A percentile compares a stretch with the other conserved stretches of the same genome.
Evolutionary conservation across 1,139 yeast species (phyloP).

Genomic region (Geotrichum macrosporum): DNA sequence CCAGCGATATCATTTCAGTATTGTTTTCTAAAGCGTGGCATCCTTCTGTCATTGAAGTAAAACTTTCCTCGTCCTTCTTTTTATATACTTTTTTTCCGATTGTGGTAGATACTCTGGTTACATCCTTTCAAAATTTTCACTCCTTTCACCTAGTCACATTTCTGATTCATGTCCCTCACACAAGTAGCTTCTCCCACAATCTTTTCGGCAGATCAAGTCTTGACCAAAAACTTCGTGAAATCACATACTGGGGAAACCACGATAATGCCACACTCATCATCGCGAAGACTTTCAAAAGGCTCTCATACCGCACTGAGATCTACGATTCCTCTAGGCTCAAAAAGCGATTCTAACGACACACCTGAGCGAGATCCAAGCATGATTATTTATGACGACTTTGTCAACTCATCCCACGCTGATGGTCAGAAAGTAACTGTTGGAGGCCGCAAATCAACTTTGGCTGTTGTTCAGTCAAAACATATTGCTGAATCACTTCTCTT

Average conservation of each 20-base stretch:
- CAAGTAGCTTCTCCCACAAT: conserved; percentile 12
- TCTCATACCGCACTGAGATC: too few relatives aligned
- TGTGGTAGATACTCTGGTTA: neutral
- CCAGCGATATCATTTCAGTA: too few relatives aligned
- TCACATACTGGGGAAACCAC: neutral
- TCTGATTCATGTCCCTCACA: conserved; percentile 9
- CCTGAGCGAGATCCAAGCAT: conserved; percentile 22
- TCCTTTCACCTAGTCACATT: neutral
- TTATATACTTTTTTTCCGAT: conserved; percentile 8
- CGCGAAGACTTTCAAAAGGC: too few relatives aligned
- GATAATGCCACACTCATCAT: neutral
- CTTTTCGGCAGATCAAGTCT: conserved; percentile 10
- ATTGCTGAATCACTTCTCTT: conserved; percentile 59
- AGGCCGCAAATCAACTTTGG: conserved; percentile 82
- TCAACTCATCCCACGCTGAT: conserved; percentile 11
- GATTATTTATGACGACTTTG: conserved; percentile 19
- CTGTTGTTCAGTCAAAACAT: conserved; percentile 78
- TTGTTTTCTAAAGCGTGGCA: too few relatives aligned
- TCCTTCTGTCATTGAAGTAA: neutral
- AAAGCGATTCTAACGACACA: neutral
- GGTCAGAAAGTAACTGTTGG: conserved; percentile 48
- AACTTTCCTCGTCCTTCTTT: neutral
- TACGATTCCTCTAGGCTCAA: too few relatives aligned
- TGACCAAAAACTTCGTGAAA: conserved; percentile 3
- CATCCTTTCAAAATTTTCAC: conserved; percentile 20